Base-by-base conservation (phyloP, 768 basidiomycete species). In the Podaxis carcinomalis region DNA sequence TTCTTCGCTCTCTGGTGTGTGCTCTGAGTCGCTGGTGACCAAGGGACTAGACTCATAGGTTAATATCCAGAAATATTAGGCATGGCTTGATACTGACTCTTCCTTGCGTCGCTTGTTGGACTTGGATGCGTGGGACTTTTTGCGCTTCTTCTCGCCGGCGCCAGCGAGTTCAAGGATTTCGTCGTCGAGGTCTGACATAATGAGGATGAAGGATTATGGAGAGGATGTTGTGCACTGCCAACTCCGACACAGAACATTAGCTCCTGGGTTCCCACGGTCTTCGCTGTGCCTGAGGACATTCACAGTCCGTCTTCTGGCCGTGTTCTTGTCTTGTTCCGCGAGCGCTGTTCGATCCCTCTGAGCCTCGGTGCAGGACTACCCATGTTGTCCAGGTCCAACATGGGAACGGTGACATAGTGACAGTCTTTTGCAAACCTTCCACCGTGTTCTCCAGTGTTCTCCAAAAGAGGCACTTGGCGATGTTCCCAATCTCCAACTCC, bases 121-220 rank as follows among this genome's bases (percentile, higher is more conserved):
- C 64, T 78, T 77, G 27, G 63, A 57, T 6, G 57, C 74, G n/a
- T 83, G 83, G 50, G 79, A 80, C 63, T 80, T 77, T 71, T 85
- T 87, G 61, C 80, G 81, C 64, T 86, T 86, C 71, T 86, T 89
- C 70, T 88, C 86, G 54, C 72, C 72, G 1, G 84, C 89, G 1
- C 88, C 91, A 0, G 89, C 89, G 47, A 95, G 87, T 67, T 83
- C 90, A 46, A 94, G 86, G 27, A 94, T 85, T 70, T 93, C 89
- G 66, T 91, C 89, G 68, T 83, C 82, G 63, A 83, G 75, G 65
- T 79, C 80, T 25, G 80, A 81, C 81, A 82, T 83, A 61, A 59
- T 65, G 59, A 58, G 49, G 28, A 55, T 21, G 28, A 32, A 32
- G 32, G 60, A 47, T 35, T 16, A 16, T 42, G 28, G 44, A n/a